Conservation (phyloP, 116 monocot species). For the Trichopus zeylanicus region DNA sequence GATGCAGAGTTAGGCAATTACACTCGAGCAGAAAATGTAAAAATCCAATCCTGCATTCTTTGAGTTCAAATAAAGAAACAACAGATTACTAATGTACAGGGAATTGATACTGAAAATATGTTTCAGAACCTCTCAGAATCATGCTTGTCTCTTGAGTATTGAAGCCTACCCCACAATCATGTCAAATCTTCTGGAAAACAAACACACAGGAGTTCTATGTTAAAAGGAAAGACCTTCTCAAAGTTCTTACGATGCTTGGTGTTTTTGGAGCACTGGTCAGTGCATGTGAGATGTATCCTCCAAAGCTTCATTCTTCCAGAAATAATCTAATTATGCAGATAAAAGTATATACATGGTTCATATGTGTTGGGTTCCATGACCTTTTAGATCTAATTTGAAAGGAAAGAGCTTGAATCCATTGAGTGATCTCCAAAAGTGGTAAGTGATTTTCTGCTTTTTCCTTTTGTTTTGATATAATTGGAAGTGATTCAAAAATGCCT, state of each 20-base stretch:
- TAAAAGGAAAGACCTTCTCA: conserved; percentile 46
- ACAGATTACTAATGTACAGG: no score
- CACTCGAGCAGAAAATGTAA: no score
- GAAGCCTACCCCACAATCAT: background rate
- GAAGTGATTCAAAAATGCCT: background rate
- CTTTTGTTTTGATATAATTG: no score
- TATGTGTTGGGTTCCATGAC: conserved; percentile 6
- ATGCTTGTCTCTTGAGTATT: background rate
- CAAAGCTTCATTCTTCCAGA: background rate
- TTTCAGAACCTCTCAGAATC: no score
- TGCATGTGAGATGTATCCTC: conserved; percentile 60
- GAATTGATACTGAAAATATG: no score
- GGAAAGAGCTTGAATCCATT: conserved; percentile 38
- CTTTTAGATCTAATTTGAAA: conserved; percentile 38
- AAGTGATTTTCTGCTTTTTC: conserved; percentile 11
- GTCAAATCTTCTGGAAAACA: background rate
- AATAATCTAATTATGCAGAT: no score
- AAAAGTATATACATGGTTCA: background rate
- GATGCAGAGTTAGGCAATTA: no score
- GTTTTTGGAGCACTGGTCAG: conserved; percentile 43
- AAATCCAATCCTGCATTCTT: no score
- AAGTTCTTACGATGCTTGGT: conserved; percentile 56
- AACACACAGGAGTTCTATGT: conserved; percentile 51
- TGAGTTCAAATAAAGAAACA: background rate
- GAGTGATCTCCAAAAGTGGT: conserved; percentile 51